Conservation (phyloP, 495 filamentous ascomycete genomes). For the Daldinia caldariorum region DNA sequence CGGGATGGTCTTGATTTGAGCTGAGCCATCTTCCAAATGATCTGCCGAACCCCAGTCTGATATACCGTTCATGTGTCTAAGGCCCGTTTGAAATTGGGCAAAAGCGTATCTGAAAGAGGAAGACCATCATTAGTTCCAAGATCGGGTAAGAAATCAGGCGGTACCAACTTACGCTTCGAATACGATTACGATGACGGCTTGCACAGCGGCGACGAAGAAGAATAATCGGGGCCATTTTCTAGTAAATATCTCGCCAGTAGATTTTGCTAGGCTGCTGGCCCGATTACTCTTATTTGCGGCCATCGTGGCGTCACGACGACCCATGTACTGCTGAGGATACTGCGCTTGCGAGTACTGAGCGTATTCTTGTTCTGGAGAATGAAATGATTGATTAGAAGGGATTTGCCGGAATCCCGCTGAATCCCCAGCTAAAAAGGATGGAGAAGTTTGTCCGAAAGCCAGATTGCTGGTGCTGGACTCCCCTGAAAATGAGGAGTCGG, state of each 20-base stretch:
- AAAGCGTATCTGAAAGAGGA: slow-evolving; percentile 72
- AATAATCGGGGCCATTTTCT: slow-evolving; percentile 91
- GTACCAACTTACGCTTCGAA: slow-evolving; percentile 79
- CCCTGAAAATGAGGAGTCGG: slow-evolving; percentile 44
- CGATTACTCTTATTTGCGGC: slow-evolving; percentile 32
- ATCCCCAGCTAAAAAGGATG: slow-evolving; percentile 43
- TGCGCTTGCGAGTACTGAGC: slow-evolving; percentile 40
- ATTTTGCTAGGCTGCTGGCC: slow-evolving; percentile 42
- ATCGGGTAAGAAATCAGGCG: background rate
- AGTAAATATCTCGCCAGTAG: slow-evolving; percentile 64
- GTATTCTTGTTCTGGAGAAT: slow-evolving; percentile 41
- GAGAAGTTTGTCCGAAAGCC: slow-evolving; percentile 45
- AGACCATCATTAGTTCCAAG: slow-evolving; percentile 19
- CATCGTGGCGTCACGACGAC: slow-evolving; percentile 63
- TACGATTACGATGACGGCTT: slow-evolving; percentile 79
- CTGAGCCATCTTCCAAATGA: slow-evolving; percentile 46
- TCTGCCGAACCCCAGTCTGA: slow-evolving; percentile 22
- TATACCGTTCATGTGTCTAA: slow-evolving; percentile 44
- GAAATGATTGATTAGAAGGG: slow-evolving; percentile 45
- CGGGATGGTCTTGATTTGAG: slow-evolving; percentile 74
- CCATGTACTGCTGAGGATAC: slow-evolving; percentile 44
- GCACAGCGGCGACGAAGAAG: slow-evolving; percentile 74
- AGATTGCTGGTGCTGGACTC: slow-evolving; percentile 47
- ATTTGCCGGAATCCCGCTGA: slow-evolving; percentile 46
- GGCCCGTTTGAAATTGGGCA: slow-evolving; percentile 68